Base-by-base conservation (phyloP, 2,329 filamentous ascomycete species). In the Pleomassaria siparia region DNA sequence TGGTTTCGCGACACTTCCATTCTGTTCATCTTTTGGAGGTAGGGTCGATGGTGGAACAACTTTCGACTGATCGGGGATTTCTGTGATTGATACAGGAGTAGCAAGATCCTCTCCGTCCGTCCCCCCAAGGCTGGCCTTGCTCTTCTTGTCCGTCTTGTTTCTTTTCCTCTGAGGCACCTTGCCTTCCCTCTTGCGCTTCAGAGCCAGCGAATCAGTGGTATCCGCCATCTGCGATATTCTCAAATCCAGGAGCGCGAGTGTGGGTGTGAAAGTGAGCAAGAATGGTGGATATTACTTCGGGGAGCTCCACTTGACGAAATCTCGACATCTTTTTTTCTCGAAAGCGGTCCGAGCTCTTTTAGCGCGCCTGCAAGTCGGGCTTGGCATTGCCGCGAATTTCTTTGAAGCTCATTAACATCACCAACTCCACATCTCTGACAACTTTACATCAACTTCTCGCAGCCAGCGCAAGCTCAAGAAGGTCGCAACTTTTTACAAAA, bases 171-270 rank as follows among this genome's bases (percentile, higher is more conserved):
- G 54, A 40, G 59, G 54, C 47, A 58, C 62, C 4, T 52, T 57
- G 24, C 55, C 64, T 48, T 59, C 62, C 40, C 50, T 58, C 64
- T 63, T 66, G 47, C 54, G 44, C 48, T 72, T 71, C 40, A 68
- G 41, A 25, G 61, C 57, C 29, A 59, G 53, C 24, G 56, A 56
- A 2, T 42, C 52, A 20, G 35, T 32, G 42, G 42, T 44, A 36
- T 63, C 58, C 29, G 56, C 59, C 66, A 70, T 70, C 12, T 9
- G 40, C 30, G 35, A 15, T 40, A 26, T 13, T 4, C 20, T 21
- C 7, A 10, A 7, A 24, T 12, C 13, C 6, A 24, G 3, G 20
- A 9, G 22, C 4, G 33, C 5, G 24, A 6, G n/a, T 26, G 3
- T 22, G 18, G 40, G 6, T 2, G 15, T 11, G 12, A 16, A 18